Evolutionary conservation across 1,284 basidiomycete genomes (phyloP).

Genomic region (Ceratobasidium theobromae): DNA sequence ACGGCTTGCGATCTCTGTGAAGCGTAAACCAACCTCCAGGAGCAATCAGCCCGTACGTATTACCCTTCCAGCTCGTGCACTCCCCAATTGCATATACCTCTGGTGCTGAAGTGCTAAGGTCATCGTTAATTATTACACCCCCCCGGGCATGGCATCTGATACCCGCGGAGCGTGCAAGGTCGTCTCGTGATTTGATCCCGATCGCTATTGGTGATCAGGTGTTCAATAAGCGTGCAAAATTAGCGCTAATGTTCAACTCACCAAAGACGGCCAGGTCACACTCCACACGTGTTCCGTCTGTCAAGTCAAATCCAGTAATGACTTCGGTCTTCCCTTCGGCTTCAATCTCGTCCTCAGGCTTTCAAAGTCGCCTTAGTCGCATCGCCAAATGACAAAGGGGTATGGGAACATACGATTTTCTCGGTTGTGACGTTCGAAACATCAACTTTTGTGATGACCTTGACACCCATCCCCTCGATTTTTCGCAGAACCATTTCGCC

Average conservation of each 20-base stretch:
- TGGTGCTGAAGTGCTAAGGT: conserved; percentile 56
- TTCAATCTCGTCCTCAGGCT: conserved; percentile 40
- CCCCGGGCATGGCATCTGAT: conserved; percentile 54
- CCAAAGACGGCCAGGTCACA: conserved; percentile 60
- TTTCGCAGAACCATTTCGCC: conserved; percentile 68
- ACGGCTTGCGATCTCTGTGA: not conserved
- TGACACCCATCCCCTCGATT: conserved; percentile 66
- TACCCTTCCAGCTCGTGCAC: conserved; percentile 68
- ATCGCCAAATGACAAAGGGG: not conserved
- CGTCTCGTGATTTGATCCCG: conserved; percentile 70
- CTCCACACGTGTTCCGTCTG: conserved; percentile 49
- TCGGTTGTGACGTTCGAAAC: conserved; percentile 50
- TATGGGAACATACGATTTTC: conserved; percentile 1
- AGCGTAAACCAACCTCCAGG: conserved; percentile 53
- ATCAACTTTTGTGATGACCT: conserved; percentile 57
- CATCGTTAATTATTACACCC: conserved; percentile 63
- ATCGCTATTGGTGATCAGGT: conserved; percentile 48
- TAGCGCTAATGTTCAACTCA: not conserved
- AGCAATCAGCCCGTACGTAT: conserved; percentile 70
- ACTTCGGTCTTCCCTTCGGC: conserved; percentile 45
- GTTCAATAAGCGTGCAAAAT: not conserved
- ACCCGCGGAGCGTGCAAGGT: conserved; percentile 57
- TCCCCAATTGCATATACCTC: conserved; percentile 76
- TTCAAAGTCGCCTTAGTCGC: no score
- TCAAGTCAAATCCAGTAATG: conserved; percentile 54